Percentiles rank a stretch among this genome's conserved stretches.
phyloP scores from a whole-genome alignment of 2,329 filamentous ascomycete genomes.

The Phyllosticta capitalensis region DNA sequence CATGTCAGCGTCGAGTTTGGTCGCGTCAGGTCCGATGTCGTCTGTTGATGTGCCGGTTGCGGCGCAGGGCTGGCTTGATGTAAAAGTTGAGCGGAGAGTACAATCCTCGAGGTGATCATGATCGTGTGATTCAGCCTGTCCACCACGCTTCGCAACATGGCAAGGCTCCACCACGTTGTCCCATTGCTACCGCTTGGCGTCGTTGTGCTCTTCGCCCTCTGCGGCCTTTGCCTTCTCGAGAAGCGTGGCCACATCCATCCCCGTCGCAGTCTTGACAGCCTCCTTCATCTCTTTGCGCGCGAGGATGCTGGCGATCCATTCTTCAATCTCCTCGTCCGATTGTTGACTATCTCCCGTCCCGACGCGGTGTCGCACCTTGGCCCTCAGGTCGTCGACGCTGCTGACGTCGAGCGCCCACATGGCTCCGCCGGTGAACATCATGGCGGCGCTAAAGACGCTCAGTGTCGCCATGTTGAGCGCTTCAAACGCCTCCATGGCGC shows the following conservation, averaged over 20 bases:
- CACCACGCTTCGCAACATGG: too few relatives aligned
- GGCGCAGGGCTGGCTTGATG: conserved; percentile 1
- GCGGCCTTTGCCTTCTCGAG: conserved; percentile 2
- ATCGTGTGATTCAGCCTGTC: background rate
- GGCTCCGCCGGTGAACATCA: conserved; percentile 64
- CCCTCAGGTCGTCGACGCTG: conserved; percentile 43
- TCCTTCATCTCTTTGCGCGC: conserved; percentile 39
- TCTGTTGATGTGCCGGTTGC: background rate
- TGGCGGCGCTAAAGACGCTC: conserved; percentile 66
- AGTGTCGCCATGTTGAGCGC: conserved; percentile 80
- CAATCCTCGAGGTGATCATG: background rate
- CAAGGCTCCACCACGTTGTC: background rate
- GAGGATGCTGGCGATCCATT: conserved; percentile 42
- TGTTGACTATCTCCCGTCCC: conserved; percentile 38
- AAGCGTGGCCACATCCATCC: conserved; percentile 13
- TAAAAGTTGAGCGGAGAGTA: background rate
- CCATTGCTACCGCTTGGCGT: background rate
- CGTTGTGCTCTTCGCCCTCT: conserved; percentile 2
- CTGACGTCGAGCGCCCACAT: conserved; percentile 69
- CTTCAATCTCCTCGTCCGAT: conserved; percentile 44
- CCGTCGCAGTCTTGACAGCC: conserved; percentile 17
- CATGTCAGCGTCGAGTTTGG: background rate
- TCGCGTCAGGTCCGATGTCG: background rate
- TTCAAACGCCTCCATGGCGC: conserved; percentile 65
- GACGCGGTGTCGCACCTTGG: conserved; percentile 44